Percentiles rank a stretch among this genome's conserved stretches.
These are phyloP conservation scores for Pistacia integerrima DNA, from an alignment of 345 rosid species.

Conservation along the genomic window DNA sequence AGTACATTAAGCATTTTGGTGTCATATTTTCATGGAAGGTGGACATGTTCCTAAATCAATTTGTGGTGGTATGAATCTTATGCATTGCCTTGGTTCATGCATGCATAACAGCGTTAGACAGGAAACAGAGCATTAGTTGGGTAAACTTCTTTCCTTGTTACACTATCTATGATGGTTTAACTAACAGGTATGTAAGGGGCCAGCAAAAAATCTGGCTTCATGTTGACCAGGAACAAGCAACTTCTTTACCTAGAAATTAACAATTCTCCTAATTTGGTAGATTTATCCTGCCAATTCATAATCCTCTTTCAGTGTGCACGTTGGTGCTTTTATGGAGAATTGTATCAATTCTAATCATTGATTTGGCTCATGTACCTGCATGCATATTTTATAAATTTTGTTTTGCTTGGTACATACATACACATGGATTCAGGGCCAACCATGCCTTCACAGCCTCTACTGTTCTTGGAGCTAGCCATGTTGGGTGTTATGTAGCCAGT, in stretches of 20 bases:
- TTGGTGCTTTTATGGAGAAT: not conserved
- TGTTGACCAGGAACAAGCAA: not conserved
- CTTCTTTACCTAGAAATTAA: not conserved
- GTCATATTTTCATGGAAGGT: not conserved
- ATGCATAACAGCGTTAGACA: not conserved
- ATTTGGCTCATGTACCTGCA: not conserved
- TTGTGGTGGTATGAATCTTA: not conserved
- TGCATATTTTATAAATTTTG: not conserved
- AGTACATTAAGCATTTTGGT: not conserved
- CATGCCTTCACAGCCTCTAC: no score
- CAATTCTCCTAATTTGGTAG: not conserved
- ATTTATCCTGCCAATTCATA: not conserved
- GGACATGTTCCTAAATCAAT: not conserved
- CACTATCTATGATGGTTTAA: not conserved
- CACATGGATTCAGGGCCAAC: no score
- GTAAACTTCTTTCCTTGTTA: not conserved
- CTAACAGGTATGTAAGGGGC: not conserved
- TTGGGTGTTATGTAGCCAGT: no score
- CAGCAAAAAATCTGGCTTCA: constrained; percentile 5
- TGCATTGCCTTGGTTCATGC: not conserved
- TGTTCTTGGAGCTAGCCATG: no score
- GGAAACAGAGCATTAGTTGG: not conserved
- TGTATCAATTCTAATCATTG: not conserved
- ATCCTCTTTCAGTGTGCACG: not conserved
- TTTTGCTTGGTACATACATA: not conserved